These are phyloP conservation scores for Annulohypoxylon truncatum DNA, from an alignment of 2,329 filamentous ascomycete genomes.

Conservation along the genomic window DNA sequence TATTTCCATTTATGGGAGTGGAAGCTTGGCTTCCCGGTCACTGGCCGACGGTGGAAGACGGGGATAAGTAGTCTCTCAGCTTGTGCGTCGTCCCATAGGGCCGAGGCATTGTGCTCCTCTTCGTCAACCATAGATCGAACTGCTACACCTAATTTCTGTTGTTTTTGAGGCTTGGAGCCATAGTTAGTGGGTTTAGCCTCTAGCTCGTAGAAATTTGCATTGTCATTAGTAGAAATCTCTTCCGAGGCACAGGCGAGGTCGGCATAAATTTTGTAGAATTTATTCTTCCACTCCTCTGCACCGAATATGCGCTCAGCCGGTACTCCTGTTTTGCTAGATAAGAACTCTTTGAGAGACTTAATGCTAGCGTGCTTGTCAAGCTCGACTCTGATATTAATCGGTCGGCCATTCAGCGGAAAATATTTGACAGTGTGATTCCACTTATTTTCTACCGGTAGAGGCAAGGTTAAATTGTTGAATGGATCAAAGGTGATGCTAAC, in stretches of 20 bases:
- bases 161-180: slow-evolving; percentile 60
- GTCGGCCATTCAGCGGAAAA: slow-evolving; percentile 77
- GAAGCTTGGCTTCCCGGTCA: slow-evolving; percentile 44
- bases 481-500: slow-evolving; percentile 99
- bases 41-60: slow-evolving; percentile 70
- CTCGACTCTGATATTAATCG: slow-evolving; percentile 80
- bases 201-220: slow-evolving; percentile 79
- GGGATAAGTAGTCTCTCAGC: slow-evolving; percentile 77
- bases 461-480: slow-evolving; percentile 93
- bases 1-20: slow-evolving; percentile 52
- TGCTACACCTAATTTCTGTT: slow-evolving; percentile 53
- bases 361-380: slow-evolving; percentile 80
- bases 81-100: slow-evolving; percentile 68
- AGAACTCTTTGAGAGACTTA: slow-evolving; percentile 73
- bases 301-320: slow-evolving; percentile 76
- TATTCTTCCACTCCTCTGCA: slow-evolving; percentile 83
- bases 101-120: slow-evolving; percentile 49
- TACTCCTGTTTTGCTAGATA: slow-evolving; percentile 75
- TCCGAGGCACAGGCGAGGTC: slow-evolving; percentile 76
- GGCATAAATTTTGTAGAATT: slow-evolving; percentile 88
- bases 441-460: slow-evolving; percentile 85
- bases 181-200: slow-evolving; percentile 84
- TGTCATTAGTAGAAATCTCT: slow-evolving; percentile 73
- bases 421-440: slow-evolving; percentile 82
- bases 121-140: slow-evolving; percentile 62